Conservation (phyloP, 2,329 filamentous ascomycete genomes). For the Monilinia aucupariae region DNA sequence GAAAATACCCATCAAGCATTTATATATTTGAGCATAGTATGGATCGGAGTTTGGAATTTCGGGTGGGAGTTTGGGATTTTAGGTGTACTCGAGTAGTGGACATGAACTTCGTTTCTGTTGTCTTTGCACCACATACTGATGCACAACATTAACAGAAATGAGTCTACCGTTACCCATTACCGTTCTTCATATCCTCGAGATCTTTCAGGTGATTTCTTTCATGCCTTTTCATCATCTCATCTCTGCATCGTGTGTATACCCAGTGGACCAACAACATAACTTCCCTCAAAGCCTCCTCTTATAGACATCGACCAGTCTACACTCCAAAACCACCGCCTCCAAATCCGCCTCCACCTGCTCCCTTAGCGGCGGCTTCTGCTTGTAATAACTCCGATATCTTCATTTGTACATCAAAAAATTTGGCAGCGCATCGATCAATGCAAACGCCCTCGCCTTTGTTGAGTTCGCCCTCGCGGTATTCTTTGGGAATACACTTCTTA, state of each 20-base stretch:
- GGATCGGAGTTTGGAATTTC: conserved; percentile 15
- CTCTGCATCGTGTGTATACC: background rate
- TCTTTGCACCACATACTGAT: conserved; percentile 21
- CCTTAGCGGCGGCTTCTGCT: conserved; percentile 67
- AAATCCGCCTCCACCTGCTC: conserved; percentile 46
- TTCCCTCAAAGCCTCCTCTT: background rate
- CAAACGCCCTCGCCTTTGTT: conserved; percentile 99
- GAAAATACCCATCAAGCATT: conserved; percentile 20
- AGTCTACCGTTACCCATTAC: background rate
- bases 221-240: conserved; percentile 3
- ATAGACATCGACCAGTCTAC: conserved; percentile 19
- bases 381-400: conserved; percentile 98
- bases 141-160: conserved; percentile 22
- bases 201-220: background rate
- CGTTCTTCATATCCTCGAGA: background rate
- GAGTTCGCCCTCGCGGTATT: conserved; percentile 93
- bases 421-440: conserved; percentile 92
- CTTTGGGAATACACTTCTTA: conserved; percentile 84
- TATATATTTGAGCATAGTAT: conserved; percentile 17
- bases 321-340: conserved; percentile 43
- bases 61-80: background rate
- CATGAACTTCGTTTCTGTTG: conserved; percentile 21
- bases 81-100: conserved; percentile 24
- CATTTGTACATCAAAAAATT: conserved; percentile 98
- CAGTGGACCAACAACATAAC: background rate